A percentile compares a stretch with the other conserved stretches of the same genome.
Conservation (phyloP, 1,284 basidiomycete genomes). For the Dichomitus squalens region DNA sequence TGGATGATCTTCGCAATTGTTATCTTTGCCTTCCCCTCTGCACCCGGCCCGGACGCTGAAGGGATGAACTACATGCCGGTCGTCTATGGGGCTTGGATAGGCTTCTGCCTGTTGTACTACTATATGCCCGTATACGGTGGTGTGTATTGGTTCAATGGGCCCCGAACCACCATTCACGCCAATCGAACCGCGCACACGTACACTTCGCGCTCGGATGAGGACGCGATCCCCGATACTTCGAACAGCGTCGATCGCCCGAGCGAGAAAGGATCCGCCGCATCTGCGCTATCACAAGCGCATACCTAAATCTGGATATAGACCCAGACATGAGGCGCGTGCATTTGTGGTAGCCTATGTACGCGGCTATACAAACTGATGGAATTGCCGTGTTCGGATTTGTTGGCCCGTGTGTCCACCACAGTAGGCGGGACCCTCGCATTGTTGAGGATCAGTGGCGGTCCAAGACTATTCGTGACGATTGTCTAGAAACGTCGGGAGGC, state of each 20-base stretch:
- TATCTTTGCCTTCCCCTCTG: slow-evolving; percentile 65
- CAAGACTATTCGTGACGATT: neutral
- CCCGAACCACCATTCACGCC: slow-evolving; percentile 43
- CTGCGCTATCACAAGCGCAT: neutral
- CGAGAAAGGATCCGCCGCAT: neutral
- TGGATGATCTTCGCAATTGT: slow-evolving; percentile 65
- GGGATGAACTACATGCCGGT: slow-evolving; percentile 73
- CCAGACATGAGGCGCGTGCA: neutral
- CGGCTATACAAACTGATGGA: neutral
- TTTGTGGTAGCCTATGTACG: slow-evolving; percentile 1
- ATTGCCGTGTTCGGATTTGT: neutral
- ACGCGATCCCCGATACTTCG: neutral
- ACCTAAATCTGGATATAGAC: neutral
- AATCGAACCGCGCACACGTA: neutral
- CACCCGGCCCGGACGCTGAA: slow-evolving; percentile 43
- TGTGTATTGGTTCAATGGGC: slow-evolving; percentile 68
- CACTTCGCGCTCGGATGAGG: neutral
- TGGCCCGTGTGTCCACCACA: neutral
- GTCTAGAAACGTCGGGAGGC: neutral
- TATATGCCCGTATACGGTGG: slow-evolving; percentile 71
- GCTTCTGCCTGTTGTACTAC: slow-evolving; percentile 61
- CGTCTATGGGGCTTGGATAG: slow-evolving; percentile 57
- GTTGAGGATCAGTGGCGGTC: neutral
- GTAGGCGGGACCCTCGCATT: neutral
- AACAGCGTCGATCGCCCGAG: neutral